Percentiles rank a stretch among this genome's conserved stretches.
phyloP scores from a whole-genome alignment of 352 stramenopile species.

The Halophytophthora batemanensis region DNA sequence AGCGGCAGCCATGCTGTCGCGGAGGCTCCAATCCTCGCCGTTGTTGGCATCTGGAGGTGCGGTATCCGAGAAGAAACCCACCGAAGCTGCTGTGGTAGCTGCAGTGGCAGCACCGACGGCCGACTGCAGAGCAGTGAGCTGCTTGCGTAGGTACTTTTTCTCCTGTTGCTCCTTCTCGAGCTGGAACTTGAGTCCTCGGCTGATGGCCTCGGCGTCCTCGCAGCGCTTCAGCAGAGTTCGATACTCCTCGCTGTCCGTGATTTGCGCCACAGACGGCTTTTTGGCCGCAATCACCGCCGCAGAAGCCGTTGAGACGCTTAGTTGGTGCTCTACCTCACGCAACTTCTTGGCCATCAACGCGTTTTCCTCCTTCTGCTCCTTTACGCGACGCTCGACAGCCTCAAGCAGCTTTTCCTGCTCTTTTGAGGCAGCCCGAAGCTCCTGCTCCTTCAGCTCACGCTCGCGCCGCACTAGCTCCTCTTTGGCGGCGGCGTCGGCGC shows the following conservation, averaged over 20 bases:
- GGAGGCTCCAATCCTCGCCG: conserved; percentile 23
- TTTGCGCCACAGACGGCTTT: conserved; percentile 22
- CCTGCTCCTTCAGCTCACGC: conserved; percentile 33
- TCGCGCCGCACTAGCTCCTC: conserved; percentile 29
- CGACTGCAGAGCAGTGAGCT: conserved; percentile 42
- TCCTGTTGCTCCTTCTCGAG: conserved; percentile 73
- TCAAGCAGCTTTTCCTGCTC: conserved; percentile 25
- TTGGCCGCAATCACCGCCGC: conserved; percentile 3
- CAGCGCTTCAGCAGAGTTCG: conserved; percentile 50
- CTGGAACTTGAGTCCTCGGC: conserved; percentile 63
- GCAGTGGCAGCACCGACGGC: conserved; percentile 20
- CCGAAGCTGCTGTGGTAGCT: conserved; percentile 21
- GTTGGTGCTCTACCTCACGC: conserved; percentile 35
- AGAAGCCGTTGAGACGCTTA: conserved; percentile 3
- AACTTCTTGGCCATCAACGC: conserved; percentile 36
- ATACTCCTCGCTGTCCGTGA: conserved; percentile 51
- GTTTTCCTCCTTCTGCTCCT: conserved; percentile 22
- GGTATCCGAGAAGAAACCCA: conserved; percentile 26
- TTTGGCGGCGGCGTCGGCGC: conserved; percentile 16
- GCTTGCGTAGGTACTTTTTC: conserved; percentile 73
- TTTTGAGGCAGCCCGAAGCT: conserved; percentile 36
- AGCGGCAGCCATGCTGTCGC: conserved; percentile 40
- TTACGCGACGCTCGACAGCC: conserved; percentile 11
- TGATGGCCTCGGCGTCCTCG: conserved; percentile 68
- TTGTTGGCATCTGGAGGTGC: conserved; percentile 4